A percentile compares a stretch with the other conserved stretches of the same genome.
These are phyloP conservation scores for Vitis hybrid DNA, from an alignment of 177 flowering plant species.

Conservation along the genomic window DNA sequence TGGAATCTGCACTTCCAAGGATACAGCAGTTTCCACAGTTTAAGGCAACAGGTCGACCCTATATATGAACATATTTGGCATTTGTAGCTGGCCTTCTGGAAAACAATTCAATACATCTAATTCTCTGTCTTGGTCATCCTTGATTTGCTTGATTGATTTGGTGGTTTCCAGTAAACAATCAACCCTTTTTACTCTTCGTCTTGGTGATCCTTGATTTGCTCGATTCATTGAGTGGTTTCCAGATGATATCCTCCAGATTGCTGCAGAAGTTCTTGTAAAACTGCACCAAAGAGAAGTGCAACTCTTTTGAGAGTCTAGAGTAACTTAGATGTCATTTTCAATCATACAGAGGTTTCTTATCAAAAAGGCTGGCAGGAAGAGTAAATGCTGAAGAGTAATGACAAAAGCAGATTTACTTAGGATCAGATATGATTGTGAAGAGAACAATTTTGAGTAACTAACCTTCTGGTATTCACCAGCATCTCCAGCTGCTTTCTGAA, in stretches of 20 bases:
- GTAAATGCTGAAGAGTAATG: no score
- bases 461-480: slow-evolving; percentile 81
- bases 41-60: no score
- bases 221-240: slow-evolving; percentile 73
- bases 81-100: no score
- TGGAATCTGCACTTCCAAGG: no score
- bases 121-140: no score
- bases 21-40: no score
- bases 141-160: not conserved
- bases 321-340: not conserved
- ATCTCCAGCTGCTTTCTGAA: slow-evolving; percentile 87
- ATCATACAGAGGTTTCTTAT: not conserved
- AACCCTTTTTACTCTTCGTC: slow-evolving; percentile 49
- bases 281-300: slow-evolving; percentile 34
- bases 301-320: not conserved
- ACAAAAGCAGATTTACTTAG: no score
- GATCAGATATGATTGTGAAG: no score
- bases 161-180: slow-evolving; percentile 19
- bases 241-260: slow-evolving; percentile 92
- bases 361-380: no score
- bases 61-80: no score
- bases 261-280: slow-evolving; percentile 81
- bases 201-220: slow-evolving; percentile 51
- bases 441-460: slow-evolving; percentile 15
- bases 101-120: no score